Percentiles rank a stretch among this genome's conserved stretches.
phyloP scores from a whole-genome alignment of 768 basidiomycete genomes.

The Calocybe gangraenosa region DNA sequence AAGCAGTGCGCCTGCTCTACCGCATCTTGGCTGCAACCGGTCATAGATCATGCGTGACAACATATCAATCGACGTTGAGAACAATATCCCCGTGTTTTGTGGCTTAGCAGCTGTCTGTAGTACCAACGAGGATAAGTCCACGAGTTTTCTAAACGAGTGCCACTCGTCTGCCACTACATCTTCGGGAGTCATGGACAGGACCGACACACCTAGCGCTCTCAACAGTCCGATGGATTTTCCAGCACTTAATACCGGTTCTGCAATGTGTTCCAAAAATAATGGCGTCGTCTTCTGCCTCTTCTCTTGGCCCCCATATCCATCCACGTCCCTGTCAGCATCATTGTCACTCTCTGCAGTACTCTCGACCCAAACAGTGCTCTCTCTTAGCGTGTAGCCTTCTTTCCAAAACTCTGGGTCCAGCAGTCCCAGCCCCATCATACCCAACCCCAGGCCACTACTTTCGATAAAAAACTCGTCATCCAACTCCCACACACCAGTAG shows the following conservation, averaged over 20 bases:
- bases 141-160: constrained; percentile 39
- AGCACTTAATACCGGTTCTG: constrained; percentile 54
- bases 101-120: not conserved
- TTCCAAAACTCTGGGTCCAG: constrained; percentile 78
- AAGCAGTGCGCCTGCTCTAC: constrained; percentile 45
- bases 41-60: constrained; percentile 64
- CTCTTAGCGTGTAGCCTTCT: constrained; percentile 61
- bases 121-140: constrained; percentile 23
- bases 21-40: constrained; percentile 53
- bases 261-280: constrained; percentile 56
- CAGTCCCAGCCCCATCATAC: constrained; percentile 44
- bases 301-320: constrained; percentile 8
- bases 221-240: constrained; percentile 79
- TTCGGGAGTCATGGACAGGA: constrained; percentile 13
- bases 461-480: constrained; percentile 84
- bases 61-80: constrained; percentile 56
- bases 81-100: constrained; percentile 21
- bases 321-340: constrained; percentile 1
- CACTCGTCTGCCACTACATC: constrained; percentile 25
- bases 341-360: constrained; percentile 15
- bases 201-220: constrained; percentile 47
- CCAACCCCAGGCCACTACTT: constrained; percentile 54
- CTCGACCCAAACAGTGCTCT: constrained; percentile 23
- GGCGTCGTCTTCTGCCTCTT: constrained; percentile 40
- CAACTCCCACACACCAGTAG: constrained; percentile 31